Evolutionary conservation across 768 basidiomycete genomes (phyloP), one percentile per base, ranked within the genome.

Genomic region (Filobasidium floriforme): DNA sequence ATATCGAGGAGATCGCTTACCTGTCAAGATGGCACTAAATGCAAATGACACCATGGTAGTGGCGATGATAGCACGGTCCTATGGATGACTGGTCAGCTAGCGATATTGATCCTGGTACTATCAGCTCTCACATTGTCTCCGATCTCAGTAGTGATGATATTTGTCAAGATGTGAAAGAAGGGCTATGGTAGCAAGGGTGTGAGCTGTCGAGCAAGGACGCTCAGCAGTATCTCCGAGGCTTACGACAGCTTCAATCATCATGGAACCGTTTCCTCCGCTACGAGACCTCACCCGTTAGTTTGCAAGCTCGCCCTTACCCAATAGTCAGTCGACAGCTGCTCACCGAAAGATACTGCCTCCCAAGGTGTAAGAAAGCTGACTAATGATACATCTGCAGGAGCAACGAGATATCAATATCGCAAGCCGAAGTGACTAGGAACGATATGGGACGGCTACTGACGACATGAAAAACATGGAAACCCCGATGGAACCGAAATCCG

Each of bases 211-310:
- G 18, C n/a, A 32, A 64, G 41, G 14, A 18, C 0, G 15, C 15
- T 10, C 40, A 29, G 7, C 19, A 2, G 49, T 64, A 15, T 7
- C 44, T 15, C 24, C 37, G 1, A 44, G 14, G 28, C 61, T 60
- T 76, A 91, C 89, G 70, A 97, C 92, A 12, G 93, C 90, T 79
- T 98, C 94, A 68, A 99, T 97, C 92, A 97, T 96, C 92, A 81
- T 81, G 2, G 75, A 77, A 11, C 79, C 80, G 61, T 79, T 79
- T 0, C 77, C 77, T 7, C 77, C 77, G 0, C 65, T 69, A 44
- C 19, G n/a, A 24, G 0, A 26, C 10, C 22, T 1, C 1, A 14
- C 32, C 29, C 49, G 7, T 24, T 32, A 41, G 19, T 41, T 40
- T 29, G 28, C 59, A 44, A 28, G 22, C 41, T 7, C 14, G 7